These are phyloP conservation scores for Chlorella sp. DNA, from an alignment of 139 green algal species.

Conservation along the genomic window DNA sequence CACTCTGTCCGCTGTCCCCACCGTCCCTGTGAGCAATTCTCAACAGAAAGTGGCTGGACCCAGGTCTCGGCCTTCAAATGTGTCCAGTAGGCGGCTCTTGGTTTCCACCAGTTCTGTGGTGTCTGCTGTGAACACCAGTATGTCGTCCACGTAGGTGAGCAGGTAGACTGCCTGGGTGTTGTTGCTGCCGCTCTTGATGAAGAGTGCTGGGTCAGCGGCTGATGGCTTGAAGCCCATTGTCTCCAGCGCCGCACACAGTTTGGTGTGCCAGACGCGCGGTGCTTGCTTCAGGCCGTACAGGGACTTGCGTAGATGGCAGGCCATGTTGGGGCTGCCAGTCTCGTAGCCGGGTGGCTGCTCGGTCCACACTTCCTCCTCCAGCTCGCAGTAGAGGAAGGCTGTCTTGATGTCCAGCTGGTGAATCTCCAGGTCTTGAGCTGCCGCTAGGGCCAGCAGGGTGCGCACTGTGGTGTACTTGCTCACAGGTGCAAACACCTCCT, in stretches of 20 bases:
- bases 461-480: conserved; percentile 15
- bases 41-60: conserved; percentile 35
- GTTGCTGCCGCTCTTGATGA: background rate
- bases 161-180: background rate
- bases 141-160: background rate
- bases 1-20: too few relatives aligned
- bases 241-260: conserved; percentile 35
- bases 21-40: conserved; percentile 26
- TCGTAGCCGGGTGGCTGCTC: conserved; percentile 24
- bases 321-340: background rate
- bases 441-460: conserved; percentile 33
- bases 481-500: conserved; percentile 55
- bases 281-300: conserved; percentile 65
- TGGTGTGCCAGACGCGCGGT: conserved; percentile 54
- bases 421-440: conserved; percentile 50
- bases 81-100: background rate
- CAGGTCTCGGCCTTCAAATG: conserved; percentile 25
- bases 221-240: conserved; percentile 41
- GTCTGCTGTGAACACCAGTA: conserved; percentile 11
- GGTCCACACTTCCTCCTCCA: conserved; percentile 49
- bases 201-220: conserved; percentile 51
- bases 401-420: conserved; percentile 66
- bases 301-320: conserved; percentile 38
- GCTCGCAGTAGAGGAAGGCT: conserved; percentile 65
- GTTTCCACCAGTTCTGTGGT: background rate